Evolutionary conservation across 169 alveolate genomes (phyloP).

Genomic region (Cryptosporidium baileyi): DNA sequence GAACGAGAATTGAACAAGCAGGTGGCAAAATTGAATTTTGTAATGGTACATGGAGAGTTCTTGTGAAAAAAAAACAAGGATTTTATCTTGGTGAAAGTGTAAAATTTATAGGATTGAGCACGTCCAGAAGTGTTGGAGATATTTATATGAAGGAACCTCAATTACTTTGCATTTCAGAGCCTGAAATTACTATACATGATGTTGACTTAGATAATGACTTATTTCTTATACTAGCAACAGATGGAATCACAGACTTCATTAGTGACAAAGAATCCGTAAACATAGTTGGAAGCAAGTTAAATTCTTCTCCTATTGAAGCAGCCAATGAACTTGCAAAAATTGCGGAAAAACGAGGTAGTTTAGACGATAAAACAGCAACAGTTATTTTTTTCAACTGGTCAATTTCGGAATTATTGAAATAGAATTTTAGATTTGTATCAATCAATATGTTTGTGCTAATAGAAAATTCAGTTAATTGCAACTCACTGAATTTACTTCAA

Average conservation of each 20-base stretch:
- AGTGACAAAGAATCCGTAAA: slow-evolving; percentile 39
- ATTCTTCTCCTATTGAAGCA: slow-evolving; percentile 20
- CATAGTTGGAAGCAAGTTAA: slow-evolving; percentile 1
- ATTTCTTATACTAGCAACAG: slow-evolving; percentile 43
- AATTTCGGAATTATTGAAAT: slow-evolving; percentile 12
- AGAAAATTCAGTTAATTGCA: too few relatives aligned
- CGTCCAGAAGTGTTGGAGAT: slow-evolving; percentile 66
- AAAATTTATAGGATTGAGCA: slow-evolving; percentile 23
- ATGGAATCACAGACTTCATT: slow-evolving; percentile 50
- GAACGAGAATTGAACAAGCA: slow-evolving; percentile 55
- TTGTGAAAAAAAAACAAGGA: slow-evolving; percentile 35
- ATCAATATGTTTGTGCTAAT: too few relatives aligned
- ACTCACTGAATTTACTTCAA: not conserved
- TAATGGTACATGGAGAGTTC: slow-evolving; percentile 51
- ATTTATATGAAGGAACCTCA: slow-evolving; percentile 42
- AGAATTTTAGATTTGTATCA: too few relatives aligned
- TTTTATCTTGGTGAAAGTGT: slow-evolving; percentile 4
- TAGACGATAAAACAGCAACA: slow-evolving; percentile 66
- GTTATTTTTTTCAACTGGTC: slow-evolving; percentile 58
- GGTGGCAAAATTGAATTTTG: slow-evolving; percentile 55
- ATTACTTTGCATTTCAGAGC: slow-evolving; percentile 39
- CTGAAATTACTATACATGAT: slow-evolving; percentile 26
- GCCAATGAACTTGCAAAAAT: slow-evolving; percentile 18
- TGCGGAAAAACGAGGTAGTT: slow-evolving; percentile 55
- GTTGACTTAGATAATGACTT: slow-evolving; percentile 47